phyloP scores from a whole-genome alignment of 768 basidiomycete species.

The Xerocomus spinulosus region DNA sequence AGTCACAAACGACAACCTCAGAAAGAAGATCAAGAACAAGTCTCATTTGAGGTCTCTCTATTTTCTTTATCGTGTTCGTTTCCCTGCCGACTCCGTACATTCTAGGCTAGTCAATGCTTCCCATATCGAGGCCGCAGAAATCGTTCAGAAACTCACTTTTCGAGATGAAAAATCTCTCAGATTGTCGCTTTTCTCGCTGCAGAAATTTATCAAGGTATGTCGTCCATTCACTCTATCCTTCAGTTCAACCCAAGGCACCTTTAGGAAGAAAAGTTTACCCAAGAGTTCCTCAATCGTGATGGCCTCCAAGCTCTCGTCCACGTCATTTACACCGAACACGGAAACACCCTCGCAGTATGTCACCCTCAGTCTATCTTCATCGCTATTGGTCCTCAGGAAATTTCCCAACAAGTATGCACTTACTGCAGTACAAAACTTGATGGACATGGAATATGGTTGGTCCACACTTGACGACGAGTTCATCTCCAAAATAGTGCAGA shows the following conservation, averaged over 20 bases:
- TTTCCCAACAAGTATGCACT: constrained; percentile 63
- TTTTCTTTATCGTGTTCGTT: neutral
- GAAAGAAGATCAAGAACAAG: constrained; percentile 75
- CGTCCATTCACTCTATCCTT: neutral
- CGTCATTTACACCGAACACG: constrained; percentile 61
- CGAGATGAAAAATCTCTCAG: constrained; percentile 59
- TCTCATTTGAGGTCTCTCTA: constrained; percentile 70
- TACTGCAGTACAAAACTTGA: constrained; percentile 79
- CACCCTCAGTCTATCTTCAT: neutral
- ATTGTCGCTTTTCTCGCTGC: constrained; percentile 70
- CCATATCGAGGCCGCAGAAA: constrained; percentile 72
- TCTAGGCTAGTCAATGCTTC: constrained; percentile 76
- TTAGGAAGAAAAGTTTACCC: constrained; percentile 80
- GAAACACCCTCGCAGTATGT: constrained; percentile 82
- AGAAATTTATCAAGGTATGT: constrained; percentile 72
- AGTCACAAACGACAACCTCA: constrained; percentile 83
- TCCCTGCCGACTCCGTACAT: neutral
- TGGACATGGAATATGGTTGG: constrained; percentile 87
- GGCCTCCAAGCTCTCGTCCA: constrained; percentile 69
- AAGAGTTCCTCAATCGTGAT: constrained; percentile 68
- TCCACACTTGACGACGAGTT: constrained; percentile 64
- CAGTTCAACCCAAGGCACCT: neutral
- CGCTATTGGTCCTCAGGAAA: constrained; percentile 4
- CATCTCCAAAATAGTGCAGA: constrained; percentile 73
- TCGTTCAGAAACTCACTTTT: constrained; percentile 59